These are phyloP conservation scores for Ceratocystis diversiconidia DNA, from an alignment of 2,329 filamentous ascomycete genomes.

Conservation along the genomic window DNA sequence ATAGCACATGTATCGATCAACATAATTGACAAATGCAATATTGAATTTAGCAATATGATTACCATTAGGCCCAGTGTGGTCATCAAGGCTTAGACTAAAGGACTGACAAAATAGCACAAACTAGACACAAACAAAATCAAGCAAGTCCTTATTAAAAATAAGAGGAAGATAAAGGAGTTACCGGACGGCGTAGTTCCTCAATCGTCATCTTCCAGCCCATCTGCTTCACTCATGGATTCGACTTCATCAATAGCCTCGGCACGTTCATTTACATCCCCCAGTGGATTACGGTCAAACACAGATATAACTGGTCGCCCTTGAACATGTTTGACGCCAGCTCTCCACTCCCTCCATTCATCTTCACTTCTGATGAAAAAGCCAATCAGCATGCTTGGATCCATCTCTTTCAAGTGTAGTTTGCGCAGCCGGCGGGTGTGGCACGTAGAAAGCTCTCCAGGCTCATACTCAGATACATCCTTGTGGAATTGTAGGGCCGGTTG, in stretches of 20 bases:
- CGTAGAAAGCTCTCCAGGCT: constrained; percentile 57
- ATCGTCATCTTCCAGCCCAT: constrained; percentile 21
- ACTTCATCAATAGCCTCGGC: constrained; percentile 76
- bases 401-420: constrained; percentile 70
- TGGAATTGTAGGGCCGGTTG: constrained; percentile 56
- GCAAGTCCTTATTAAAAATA: too few species aligned
- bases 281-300: constrained; percentile 57
- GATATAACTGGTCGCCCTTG: constrained; percentile 78
- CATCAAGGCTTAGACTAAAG: too few species aligned
- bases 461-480: constrained; percentile 42
- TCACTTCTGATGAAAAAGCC: constrained; percentile 76
- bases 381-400: constrained; percentile 97
- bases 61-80: too few species aligned
- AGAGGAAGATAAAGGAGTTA: too few species aligned
- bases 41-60: too few species aligned
- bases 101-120: too few species aligned
- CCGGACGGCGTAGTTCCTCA: neutral
- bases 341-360: constrained; percentile 75
- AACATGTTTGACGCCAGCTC: constrained; percentile 56
- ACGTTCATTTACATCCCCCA: constrained; percentile 43
- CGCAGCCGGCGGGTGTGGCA: constrained; percentile 81
- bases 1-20: neutral
- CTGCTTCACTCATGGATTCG: constrained; percentile 68
- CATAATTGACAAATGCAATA: too few species aligned
- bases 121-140: too few species aligned